phyloP scores from a whole-genome alignment of 768 basidiomycete species.

The Harrya chromipes region DNA sequence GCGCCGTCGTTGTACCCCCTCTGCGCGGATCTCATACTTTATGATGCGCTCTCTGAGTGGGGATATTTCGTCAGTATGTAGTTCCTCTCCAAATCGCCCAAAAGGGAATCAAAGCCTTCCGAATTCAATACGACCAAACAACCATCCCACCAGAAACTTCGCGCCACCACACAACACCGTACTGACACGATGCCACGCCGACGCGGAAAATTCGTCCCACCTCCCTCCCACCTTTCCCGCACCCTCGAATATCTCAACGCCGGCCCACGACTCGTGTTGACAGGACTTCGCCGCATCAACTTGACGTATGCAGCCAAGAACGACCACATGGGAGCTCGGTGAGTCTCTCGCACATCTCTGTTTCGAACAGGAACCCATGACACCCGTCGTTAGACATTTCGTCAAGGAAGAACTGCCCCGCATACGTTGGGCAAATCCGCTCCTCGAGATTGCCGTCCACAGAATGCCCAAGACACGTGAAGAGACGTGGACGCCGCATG shows the following conservation, averaged over 20 bases:
- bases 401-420: slow-evolving; percentile 75
- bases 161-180: background rate
- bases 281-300: slow-evolving; percentile 48
- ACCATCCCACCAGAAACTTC: background rate
- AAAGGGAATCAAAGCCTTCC: background rate
- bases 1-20: too few species aligned
- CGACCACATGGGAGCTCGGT: slow-evolving; percentile 78
- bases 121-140: slow-evolving; percentile 14
- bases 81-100: too few species aligned
- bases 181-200: slow-evolving; percentile 18
- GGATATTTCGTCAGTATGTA: too few species aligned
- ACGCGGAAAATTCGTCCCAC: slow-evolving; percentile 34
- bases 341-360: slow-evolving; percentile 13
- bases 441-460: slow-evolving; percentile 56
- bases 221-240: slow-evolving; percentile 54
- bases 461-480: slow-evolving; percentile 49
- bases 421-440: slow-evolving; percentile 75
- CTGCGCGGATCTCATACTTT: too few species aligned
- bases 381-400: slow-evolving; percentile 50
- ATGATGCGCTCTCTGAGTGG: too few species aligned
- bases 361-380: background rate
- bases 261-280: slow-evolving; percentile 49
- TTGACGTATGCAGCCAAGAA: slow-evolving; percentile 59
- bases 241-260: slow-evolving; percentile 50
- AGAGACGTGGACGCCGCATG: slow-evolving; percentile 59